Evolutionary conservation across 169 alveolate genomes (phyloP), one percentile per base, ranked within the genome.

Genomic region (Plasmodium coatneyi): DNA sequence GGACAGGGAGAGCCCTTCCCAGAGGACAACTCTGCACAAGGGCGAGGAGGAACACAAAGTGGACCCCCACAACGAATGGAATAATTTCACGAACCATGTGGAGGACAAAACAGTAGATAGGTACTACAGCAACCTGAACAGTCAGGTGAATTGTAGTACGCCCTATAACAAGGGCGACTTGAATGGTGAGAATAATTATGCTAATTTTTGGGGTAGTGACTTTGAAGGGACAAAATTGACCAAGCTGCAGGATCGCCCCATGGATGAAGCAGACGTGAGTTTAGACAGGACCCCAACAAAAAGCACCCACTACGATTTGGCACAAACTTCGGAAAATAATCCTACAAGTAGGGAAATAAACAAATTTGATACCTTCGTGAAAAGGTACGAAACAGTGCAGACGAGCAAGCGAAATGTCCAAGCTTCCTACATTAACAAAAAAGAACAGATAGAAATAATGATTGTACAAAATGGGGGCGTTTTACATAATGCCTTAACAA

Each of bases 391-490:
- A 72, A 22, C 14, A n/a, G 46, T 32, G 25, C 32, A 10, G 22
- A 34, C 84, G n/a, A 43, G 30, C 12, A 72, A 84, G 32, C 41
- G 36, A 54, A 70, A 19, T 28, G 82, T 87, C 2, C 83, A 46
- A 30, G 74, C 71, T 39, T 52, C 93, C 25, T 87, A 87, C 71
- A 87, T 87, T 41, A 87, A 87, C 80, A 87, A 87, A 43, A 87
- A 87, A 34, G 93, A 87, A 16, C n/a, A 87, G 22, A 60, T 87
- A 56, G 93, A 87, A 87, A 87, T 87, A 54, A 76, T 87, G 81
- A 87, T 87, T 36, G 46, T 87, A 12, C 93, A 87, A 56, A 87
- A 87, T 54, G 93, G 93, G 39, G 93, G 93, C 7, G 46, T 54
- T 43, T 54, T 87, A 87, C 93, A 87, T 56, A 87, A 87, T 76